Conservation (phyloP, 768 basidiomycete genomes). For the Termitomyces sp. region DNA sequence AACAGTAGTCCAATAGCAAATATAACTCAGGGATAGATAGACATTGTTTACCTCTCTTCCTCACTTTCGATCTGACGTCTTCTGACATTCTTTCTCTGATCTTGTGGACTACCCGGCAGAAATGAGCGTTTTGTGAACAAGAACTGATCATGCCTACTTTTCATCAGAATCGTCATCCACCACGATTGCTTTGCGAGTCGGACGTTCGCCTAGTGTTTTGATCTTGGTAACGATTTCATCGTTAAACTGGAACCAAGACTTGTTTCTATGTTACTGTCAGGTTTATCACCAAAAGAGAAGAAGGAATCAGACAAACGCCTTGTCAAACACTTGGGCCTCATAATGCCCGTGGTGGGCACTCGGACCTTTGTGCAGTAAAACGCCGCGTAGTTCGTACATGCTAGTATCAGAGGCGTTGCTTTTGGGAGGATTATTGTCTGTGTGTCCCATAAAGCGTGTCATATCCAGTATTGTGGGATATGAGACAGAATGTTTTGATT, state of each 20-base stretch:
- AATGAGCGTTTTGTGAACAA: constrained; percentile 1
- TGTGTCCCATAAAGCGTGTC: constrained; percentile 49
- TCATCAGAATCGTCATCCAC: constrained; percentile 19
- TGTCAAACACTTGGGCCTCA: constrained; percentile 78
- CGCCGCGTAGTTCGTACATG: constrained; percentile 79
- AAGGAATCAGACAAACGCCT: constrained; percentile 38
- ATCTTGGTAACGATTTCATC: constrained; percentile 79
- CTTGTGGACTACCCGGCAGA: constrained; percentile 19
- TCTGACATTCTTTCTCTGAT: constrained; percentile 32
- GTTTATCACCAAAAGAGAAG: not conserved
- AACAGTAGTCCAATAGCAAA: not conserved
- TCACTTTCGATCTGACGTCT: constrained; percentile 56
- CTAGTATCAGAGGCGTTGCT: constrained; percentile 16
- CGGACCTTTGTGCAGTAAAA: constrained; percentile 85
- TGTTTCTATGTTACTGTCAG: constrained; percentile 34
- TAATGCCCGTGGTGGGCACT: constrained; percentile 93
- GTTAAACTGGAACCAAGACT: constrained; percentile 88
- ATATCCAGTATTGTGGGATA: constrained; percentile 77
- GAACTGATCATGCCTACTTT: constrained; percentile 8
- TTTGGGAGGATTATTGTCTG: constrained; percentile 13
- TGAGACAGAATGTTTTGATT: constrained; percentile 75
- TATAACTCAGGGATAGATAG: not conserved
- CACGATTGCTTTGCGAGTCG: constrained; percentile 24
- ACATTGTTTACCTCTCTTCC: constrained; percentile 29
- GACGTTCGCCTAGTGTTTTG: constrained; percentile 41